phyloP scores from a whole-genome alignment of 139 green algal species.

The Coccomyxa sp. region DNA sequence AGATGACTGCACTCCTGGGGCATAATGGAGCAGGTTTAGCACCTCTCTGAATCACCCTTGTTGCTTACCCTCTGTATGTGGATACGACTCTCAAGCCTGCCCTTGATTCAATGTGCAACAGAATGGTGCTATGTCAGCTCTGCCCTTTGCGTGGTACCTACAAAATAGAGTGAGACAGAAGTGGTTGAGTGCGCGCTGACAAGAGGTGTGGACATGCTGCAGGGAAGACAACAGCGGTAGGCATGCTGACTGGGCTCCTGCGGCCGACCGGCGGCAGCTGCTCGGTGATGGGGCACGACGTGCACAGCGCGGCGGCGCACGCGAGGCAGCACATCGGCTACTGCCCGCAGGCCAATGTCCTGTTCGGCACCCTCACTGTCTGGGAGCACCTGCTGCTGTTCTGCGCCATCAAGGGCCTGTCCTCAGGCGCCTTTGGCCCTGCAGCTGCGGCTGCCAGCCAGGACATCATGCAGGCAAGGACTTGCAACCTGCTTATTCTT shows the following conservation, averaged over 20 bases:
- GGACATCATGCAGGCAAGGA: constrained; percentile 5
- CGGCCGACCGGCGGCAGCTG: constrained; percentile 4
- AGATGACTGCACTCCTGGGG: constrained; percentile 70
- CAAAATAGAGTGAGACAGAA: no score
- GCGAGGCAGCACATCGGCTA: constrained; percentile 19
- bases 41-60: no score
- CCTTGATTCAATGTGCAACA: background rate
- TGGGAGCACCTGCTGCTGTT: constrained; percentile 23
- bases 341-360: constrained; percentile 38
- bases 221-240: constrained; percentile 56
- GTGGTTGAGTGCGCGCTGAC: no score
- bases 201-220: background rate
- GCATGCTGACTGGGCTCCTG: constrained; percentile 33
- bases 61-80: no score
- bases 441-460: constrained; percentile 4
- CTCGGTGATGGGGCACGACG: constrained; percentile 8
- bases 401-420: constrained; percentile 5
- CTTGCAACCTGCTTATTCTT: no score
- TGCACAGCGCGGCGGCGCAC: background rate
- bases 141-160: no score
- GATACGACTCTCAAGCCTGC: constrained; percentile 1
- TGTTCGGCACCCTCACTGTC: constrained; percentile 17
- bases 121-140: no score
- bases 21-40: constrained; percentile 55
- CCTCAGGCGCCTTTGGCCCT: background rate